Base-by-base conservation (phyloP, 108 stramenopile species). In the Cyclotella distinguenda region DNA sequence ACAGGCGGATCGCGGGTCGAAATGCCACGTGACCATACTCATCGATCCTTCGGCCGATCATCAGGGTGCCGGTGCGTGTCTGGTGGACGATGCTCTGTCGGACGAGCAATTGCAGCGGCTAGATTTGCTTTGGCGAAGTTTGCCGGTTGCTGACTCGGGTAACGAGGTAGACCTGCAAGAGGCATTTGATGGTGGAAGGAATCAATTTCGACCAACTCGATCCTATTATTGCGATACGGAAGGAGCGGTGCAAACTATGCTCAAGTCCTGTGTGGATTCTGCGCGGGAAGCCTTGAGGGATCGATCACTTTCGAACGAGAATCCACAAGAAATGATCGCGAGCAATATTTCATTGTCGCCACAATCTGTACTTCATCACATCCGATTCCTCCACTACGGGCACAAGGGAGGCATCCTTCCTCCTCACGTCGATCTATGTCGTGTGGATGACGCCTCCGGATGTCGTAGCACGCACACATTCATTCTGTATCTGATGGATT, bases 391-490 rank as follows among this genome's bases (percentile, higher is more conserved):
- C 43, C 44, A 80, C 23, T 93, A 93, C 49, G 54, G 72, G 9
- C 54, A 51, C 7, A 34, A 39, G 6, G 86, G 86, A 0, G 77
- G 80, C 4, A 18, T 66, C 15, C 70, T 92, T 28, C 73, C 86
- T 13, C 84, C 87, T 5, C 91, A 92, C 51, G 82, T 87, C 2
- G 91, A 92, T 44, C 68, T 92, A 11, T 79, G 80, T 39, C 81
- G 88, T 19, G 70, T 80, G 0, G 82, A 88, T 61, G 68, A 64
- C 9, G 45, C 43, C 18, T 70, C 76, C 42, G 77, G 65, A 46
- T 11, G 49, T 12, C 63, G 86, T 2, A 87, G 86, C 72, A 88
- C 91, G 2, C 91, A 92, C 65, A 86, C 91, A 2, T 92, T 89
- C 48, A 81, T 92, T 45, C 58, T 89, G 7, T 92, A 92, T 53